Base-by-base conservation (phyloP, 2,329 filamentous ascomycete genomes). In the Macrophomina tecta region DNA sequence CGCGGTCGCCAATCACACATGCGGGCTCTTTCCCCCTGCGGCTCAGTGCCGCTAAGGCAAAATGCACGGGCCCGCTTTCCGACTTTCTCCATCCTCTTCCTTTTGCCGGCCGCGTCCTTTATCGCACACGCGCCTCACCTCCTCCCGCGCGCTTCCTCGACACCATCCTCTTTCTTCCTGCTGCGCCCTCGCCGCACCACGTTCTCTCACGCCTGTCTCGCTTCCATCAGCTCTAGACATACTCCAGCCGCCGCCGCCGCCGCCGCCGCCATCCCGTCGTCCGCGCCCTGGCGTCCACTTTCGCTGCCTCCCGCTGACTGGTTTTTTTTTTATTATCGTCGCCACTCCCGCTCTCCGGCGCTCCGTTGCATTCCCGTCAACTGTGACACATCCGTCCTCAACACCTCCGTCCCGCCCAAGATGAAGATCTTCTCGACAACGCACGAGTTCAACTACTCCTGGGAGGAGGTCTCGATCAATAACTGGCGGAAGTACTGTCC, bases 401-500 rank as follows among this genome's bases (percentile, higher is more conserved):
- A 32, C 56, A 18, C 40, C 18, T 18, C 1, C 38, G n/a, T 12
- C 2, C 5, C 40, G 28, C 14, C 56, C 40, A 52, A 30, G 9
- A 98, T 99, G 95, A 97, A 96, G 86, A 92, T 98, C 82, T 98
- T 98, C 77, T 92, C 92, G 73, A 96, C 93, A 75, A 84, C 85
- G 46, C 92, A 93, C 81, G 93, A 93, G 69, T 99, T 96, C 82
- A 87, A 97, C 83, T 99, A 99, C 85, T 97, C 94, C 53, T 99
- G 95, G 95, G 93, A 97, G 76, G 94, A 98, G 80, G 95, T 99
- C 42, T 97, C 93, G 32, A 93, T 93, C 14, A 93, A 92, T 78
- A 99, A 99, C 86, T 99, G 95, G 95, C 91, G 90, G 73, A 99
- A 99, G 81, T 99, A 99, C 82, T 96, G 93, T 75, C 94, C 94